phyloP scores from a whole-genome alignment of 2,329 filamentous ascomycete species.

The Ceratocystis albifundus region DNA sequence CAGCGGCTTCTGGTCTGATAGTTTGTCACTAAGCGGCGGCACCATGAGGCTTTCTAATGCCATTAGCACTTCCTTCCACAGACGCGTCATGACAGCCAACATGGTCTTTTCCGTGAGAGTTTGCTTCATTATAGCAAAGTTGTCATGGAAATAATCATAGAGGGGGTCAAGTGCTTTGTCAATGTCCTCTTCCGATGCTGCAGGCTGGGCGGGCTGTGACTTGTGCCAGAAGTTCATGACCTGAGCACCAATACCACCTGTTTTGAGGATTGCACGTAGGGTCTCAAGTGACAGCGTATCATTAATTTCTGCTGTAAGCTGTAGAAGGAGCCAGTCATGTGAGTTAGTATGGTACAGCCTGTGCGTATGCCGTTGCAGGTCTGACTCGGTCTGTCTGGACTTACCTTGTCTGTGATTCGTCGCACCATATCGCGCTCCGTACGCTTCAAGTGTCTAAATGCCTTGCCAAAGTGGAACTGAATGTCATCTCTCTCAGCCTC shows the following conservation, averaged over 20 bases:
- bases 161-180: slow-evolving; percentile 72
- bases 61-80: slow-evolving; percentile 95
- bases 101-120: slow-evolving; percentile 92
- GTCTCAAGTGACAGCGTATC: slow-evolving; percentile 75
- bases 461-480: slow-evolving; percentile 95
- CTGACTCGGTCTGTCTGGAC: background rate
- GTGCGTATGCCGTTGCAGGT: background rate
- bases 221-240: slow-evolving; percentile 61
- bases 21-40: slow-evolving; percentile 89
- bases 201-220: slow-evolving; percentile 41
- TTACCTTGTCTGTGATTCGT: slow-evolving; percentile 92
- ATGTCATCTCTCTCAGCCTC: slow-evolving; percentile 97
- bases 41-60: slow-evolving; percentile 85
- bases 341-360: background rate
- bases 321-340: background rate
- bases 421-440: slow-evolving; percentile 97
- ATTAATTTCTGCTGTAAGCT: slow-evolving; percentile 89
- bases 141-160: slow-evolving; percentile 93
- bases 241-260: slow-evolving; percentile 56
- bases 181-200: slow-evolving; percentile 59
- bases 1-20: slow-evolving; percentile 71
- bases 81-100: slow-evolving; percentile 92
- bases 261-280: slow-evolving; percentile 60
- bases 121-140: slow-evolving; percentile 98
- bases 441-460: slow-evolving; percentile 86